These are phyloP conservation scores for Aspergillus bombycis DNA, from an alignment of 2,329 filamentous ascomycete genomes.

Conservation along the genomic window DNA sequence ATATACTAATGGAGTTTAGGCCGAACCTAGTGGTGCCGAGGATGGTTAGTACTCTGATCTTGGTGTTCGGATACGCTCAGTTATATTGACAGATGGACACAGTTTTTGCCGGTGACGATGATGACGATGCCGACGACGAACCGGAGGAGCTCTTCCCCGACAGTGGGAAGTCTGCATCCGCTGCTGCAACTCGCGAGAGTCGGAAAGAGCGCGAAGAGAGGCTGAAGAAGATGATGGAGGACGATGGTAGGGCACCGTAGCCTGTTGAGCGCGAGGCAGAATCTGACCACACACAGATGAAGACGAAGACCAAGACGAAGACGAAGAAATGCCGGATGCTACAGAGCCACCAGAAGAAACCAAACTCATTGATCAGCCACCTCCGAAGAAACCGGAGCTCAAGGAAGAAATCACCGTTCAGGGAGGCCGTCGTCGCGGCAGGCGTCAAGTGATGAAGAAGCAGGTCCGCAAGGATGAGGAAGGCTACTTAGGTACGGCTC, in stretches of 20 bases:
- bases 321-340: constrained; percentile 64
- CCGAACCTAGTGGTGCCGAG: constrained; percentile 45
- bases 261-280: constrained; percentile 36
- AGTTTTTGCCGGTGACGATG: constrained; percentile 56
- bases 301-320: constrained; percentile 42
- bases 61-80: background rate
- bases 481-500: constrained; percentile 76
- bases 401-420: constrained; percentile 55
- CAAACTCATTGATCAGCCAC: constrained; percentile 39
- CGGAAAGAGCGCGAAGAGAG: constrained; percentile 68
- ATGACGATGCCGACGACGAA: constrained; percentile 61
- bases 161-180: constrained; percentile 39
- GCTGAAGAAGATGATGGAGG: constrained; percentile 76
- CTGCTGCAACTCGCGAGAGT: constrained; percentile 41
- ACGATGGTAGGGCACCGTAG: constrained; percentile 47
- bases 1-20: constrained; percentile 29
- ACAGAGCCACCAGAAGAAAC: constrained; percentile 43
- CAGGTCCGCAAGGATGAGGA: constrained; percentile 84
- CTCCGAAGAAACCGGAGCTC: constrained; percentile 52
- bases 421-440: constrained; percentile 73
- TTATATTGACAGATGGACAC: constrained; percentile 32
- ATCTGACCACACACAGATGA: constrained; percentile 28
- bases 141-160: constrained; percentile 55
- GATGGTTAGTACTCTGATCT: constrained; percentile 48
- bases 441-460: constrained; percentile 82